Percentiles rank a stretch among this genome's conserved stretches.
Evolutionary conservation across 441 rosid genomes (phyloP).

Genomic region (Jatropha multifida): DNA sequence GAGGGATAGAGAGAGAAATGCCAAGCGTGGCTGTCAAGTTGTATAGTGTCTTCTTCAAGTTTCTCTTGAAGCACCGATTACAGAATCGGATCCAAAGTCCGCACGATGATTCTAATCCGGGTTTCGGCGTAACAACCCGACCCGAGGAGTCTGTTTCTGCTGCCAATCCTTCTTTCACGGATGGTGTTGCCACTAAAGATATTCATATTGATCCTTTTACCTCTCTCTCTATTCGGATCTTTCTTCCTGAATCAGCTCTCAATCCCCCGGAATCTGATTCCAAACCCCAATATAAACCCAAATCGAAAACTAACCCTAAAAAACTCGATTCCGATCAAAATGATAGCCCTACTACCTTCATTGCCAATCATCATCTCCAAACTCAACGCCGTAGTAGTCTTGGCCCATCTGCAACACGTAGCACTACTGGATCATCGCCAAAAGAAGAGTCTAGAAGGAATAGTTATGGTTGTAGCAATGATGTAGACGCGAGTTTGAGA

Average conservation of each 20-base stretch:
- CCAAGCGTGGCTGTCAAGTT: conserved; percentile 88
- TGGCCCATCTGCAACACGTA: conserved; percentile 4
- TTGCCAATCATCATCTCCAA: conserved; percentile 3
- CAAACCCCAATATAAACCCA: conserved; percentile 25
- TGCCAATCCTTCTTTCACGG: conserved; percentile 74
- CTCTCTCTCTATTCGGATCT: conserved; percentile 76
- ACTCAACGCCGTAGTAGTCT: conserved; percentile 33
- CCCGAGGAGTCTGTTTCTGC: conserved; percentile 83
- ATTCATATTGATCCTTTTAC: conserved; percentile 89
- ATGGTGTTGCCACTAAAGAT: conserved; percentile 95
- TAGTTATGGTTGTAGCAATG: conserved; percentile 52
- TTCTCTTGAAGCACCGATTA: conserved; percentile 75
- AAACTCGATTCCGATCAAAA: conserved; percentile 21
- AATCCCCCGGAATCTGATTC: conserved; percentile 50
- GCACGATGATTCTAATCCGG: conserved; percentile 38
- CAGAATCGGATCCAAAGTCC: conserved; percentile 72
- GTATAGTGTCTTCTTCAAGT: conserved; percentile 94
- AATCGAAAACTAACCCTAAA: conserved; percentile 19
- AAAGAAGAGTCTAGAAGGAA: conserved; percentile 48
- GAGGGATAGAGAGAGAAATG: conserved; percentile 39
- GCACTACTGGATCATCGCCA: background rate
- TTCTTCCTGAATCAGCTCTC: conserved; percentile 85
- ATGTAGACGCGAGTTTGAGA: conserved; percentile 42
- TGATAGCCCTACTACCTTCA: background rate
- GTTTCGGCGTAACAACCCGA: conserved; percentile 72